Evolutionary conservation across 768 basidiomycete species (phyloP).

Genomic region (Mycena kentingensis): DNA sequence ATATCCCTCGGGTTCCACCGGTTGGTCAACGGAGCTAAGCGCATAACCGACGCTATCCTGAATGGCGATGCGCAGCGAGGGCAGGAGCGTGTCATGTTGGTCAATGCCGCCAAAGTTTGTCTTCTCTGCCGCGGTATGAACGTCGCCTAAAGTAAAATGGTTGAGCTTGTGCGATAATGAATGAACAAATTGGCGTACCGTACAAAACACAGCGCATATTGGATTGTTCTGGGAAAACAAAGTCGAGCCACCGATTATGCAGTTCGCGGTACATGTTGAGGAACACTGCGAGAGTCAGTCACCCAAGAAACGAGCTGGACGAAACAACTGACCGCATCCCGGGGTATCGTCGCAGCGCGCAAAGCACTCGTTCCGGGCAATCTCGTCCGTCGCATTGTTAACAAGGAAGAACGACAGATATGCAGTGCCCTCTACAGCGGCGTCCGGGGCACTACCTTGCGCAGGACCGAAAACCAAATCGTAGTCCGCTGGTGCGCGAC

Average conservation of each 20-base stretch:
- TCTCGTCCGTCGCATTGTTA: conserved; percentile 19
- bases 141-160: conserved; percentile 13
- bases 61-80: conserved; percentile 12
- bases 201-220: conserved; percentile 26
- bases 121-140: conserved; percentile 23
- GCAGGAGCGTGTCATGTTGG: conserved; percentile 9
- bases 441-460: conserved; percentile 13
- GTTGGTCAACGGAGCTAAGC: conserved; percentile 9
- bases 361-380: conserved; percentile 18
- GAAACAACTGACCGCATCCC: conserved; percentile 21
- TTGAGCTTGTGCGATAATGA: not conserved
- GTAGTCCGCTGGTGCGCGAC: conserved; percentile 17
- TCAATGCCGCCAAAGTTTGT: conserved; percentile 20
- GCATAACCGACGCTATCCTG: conserved; percentile 24
- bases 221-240: conserved; percentile 22
- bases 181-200: not conserved
- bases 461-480: conserved; percentile 22
- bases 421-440: conserved; percentile 21
- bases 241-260: conserved; percentile 22
- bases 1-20: conserved; percentile 21
- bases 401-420: conserved; percentile 25
- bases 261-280: conserved; percentile 25
- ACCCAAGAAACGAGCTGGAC: not conserved
- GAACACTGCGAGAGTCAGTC: conserved; percentile 14
- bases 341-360: conserved; percentile 16